Evolutionary conservation across 1,284 basidiomycete species (phyloP).

Genomic region (Ganoderma boninense): DNA sequence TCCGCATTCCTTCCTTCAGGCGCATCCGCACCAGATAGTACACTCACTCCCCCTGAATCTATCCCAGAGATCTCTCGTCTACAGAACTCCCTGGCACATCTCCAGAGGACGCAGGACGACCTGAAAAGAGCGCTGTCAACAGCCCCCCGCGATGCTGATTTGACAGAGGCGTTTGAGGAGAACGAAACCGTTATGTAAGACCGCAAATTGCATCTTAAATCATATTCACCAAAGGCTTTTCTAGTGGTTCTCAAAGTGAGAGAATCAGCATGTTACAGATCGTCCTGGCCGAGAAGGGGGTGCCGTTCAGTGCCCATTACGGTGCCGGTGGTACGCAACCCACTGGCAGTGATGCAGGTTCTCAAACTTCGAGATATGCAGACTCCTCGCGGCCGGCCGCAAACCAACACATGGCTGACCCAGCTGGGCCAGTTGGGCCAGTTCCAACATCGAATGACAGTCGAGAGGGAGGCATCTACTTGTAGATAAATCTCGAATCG

Average conservation of each 20-base stretch:
- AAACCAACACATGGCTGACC: neutral
- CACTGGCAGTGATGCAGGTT: neutral
- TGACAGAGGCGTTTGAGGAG: constrained; percentile 57
- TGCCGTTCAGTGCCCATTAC: constrained; percentile 53
- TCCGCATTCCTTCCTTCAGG: constrained; percentile 37
- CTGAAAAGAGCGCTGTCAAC: constrained; percentile 56
- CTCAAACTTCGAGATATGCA: neutral
- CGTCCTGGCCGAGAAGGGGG: constrained; percentile 69
- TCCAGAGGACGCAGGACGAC: constrained; percentile 69
- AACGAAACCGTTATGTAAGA: constrained; percentile 63
- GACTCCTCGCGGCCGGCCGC: neutral
- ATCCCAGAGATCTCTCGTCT: constrained; percentile 76
- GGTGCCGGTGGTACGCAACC: constrained; percentile 33
- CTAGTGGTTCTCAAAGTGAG: constrained; percentile 76
- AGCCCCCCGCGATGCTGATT: constrained; percentile 49
- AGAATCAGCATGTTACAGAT: constrained; percentile 70
- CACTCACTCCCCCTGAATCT: neutral
- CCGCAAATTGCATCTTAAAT: neutral
- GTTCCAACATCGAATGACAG: neutral
- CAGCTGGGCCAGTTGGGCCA: no score
- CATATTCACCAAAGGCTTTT: neutral
- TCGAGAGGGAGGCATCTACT: constrained; percentile 10
- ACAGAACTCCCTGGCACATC: constrained; percentile 73
- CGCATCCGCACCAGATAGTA: constrained; percentile 16
- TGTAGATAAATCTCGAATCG: neutral